Conservation (phyloP, 257 asterid species). For the Rhazya stricta region DNA sequence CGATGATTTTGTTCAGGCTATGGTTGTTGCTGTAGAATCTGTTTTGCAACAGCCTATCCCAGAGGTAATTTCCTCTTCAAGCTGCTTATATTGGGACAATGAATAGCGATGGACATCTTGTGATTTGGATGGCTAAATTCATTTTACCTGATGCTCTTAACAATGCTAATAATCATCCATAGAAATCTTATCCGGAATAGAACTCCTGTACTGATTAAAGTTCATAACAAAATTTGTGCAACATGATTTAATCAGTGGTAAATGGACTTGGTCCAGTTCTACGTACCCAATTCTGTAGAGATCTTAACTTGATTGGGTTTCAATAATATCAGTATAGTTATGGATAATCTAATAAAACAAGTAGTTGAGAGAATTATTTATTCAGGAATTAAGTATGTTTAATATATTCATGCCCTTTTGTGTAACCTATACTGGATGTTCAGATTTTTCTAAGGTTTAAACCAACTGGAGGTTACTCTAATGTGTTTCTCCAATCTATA, state of each 20-base stretch:
- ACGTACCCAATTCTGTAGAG: background rate
- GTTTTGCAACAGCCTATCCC: constrained; percentile 70
- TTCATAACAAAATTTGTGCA: too few relatives aligned
- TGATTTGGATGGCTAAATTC: background rate
- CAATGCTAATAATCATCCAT: background rate
- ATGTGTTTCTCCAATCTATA: background rate
- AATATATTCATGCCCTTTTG: background rate
- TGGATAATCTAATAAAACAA: background rate
- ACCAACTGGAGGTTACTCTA: background rate
- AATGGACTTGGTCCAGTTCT: background rate
- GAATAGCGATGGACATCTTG: background rate
- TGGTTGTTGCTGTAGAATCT: constrained; percentile 95
- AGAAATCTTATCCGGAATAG: background rate
- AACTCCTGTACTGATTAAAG: background rate
- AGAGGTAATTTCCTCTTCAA: constrained; percentile 36
- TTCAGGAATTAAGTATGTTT: background rate
- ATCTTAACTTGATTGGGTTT: background rate
- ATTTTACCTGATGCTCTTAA: background rate
- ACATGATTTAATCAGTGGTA: background rate
- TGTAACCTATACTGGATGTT: background rate
- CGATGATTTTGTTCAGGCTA: constrained; percentile 88
- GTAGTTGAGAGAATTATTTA: background rate
- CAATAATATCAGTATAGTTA: background rate
- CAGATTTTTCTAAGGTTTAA: background rate
- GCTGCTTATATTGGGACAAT: background rate